phyloP scores from a whole-genome alignment of 495 filamentous ascomycete genomes.

The Aspergillus avenaceus region DNA sequence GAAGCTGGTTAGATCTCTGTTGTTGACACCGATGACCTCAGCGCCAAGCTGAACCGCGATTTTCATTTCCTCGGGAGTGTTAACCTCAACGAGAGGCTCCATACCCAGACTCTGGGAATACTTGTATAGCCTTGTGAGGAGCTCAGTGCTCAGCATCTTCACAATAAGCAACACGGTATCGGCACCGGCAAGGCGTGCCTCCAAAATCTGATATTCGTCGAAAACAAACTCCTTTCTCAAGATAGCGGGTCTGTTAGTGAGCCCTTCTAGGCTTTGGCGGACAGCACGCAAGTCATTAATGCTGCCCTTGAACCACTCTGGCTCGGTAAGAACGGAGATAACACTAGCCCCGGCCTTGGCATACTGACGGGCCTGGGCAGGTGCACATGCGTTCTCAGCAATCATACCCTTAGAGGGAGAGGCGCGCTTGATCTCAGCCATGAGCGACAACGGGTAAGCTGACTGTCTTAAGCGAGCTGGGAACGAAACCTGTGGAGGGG shows the following conservation, averaged over 20 bases:
- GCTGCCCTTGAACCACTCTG: constrained; percentile 97
- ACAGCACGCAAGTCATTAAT: constrained; percentile 91
- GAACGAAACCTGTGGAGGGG: constrained; percentile 83
- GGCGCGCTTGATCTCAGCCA: constrained; percentile 96
- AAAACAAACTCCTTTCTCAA: constrained; percentile 97
- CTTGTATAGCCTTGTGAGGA: constrained; percentile 74
- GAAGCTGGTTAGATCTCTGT: constrained; percentile 91
- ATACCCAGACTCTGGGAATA: constrained; percentile 91
- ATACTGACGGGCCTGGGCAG: constrained; percentile 85
- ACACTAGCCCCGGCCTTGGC: constrained; percentile 91
- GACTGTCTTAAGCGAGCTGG: constrained; percentile 73
- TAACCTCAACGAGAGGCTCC: constrained; percentile 97
- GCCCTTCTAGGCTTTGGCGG: constrained; percentile 78
- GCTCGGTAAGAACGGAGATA: constrained; percentile 96
- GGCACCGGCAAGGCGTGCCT: constrained; percentile 88
- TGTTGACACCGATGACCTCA: constrained; percentile 97
- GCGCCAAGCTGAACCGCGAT: constrained; percentile 80
- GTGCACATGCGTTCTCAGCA: constrained; percentile 78
- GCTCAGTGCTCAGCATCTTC: constrained; percentile 83
- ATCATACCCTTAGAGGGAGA: constrained; percentile 97
- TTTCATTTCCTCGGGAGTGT: constrained; percentile 89
- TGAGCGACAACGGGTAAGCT: constrained; percentile 76
- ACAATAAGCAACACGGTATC: constrained; percentile 96
- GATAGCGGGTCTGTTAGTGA: constrained; percentile 87
- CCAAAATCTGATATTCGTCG: constrained; percentile 96